Conservation (phyloP, 305 asterid species). For the Petunia hybrid region DNA sequence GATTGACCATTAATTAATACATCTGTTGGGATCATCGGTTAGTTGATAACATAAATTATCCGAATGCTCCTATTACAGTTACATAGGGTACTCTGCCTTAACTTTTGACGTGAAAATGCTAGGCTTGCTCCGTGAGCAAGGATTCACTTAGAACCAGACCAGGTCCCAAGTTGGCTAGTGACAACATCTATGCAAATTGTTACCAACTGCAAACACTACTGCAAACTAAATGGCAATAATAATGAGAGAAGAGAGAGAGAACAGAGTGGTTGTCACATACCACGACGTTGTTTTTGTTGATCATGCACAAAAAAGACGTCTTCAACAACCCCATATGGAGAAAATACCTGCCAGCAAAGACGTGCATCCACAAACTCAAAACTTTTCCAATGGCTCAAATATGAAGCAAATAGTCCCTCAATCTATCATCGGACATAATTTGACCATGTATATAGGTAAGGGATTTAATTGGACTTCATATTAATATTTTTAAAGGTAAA, state of each 20-base stretch:
- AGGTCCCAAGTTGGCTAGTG: too few species aligned
- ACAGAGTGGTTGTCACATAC: slow-evolving; percentile 53
- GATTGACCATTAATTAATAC: too few species aligned
- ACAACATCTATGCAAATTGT: not conserved
- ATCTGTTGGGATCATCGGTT: too few species aligned
- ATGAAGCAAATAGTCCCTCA: not conserved
- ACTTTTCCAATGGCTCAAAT: slow-evolving; percentile 26
- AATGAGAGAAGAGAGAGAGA: slow-evolving; percentile 25
- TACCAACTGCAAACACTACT: slow-evolving; percentile 19
- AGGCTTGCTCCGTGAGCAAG: too few species aligned
- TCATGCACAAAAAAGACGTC: slow-evolving; percentile 70
- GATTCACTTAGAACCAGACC: too few species aligned
- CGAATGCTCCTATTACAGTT: too few species aligned
- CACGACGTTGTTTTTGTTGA: slow-evolving; percentile 79
- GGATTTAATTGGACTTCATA: slow-evolving; percentile 11
- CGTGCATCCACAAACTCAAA: slow-evolving; percentile 38
- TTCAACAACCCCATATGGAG: slow-evolving; percentile 81
- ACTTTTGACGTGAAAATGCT: too few species aligned
- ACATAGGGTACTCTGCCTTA: too few species aligned
- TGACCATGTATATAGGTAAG: slow-evolving; percentile 1
- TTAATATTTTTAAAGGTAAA: not conserved
- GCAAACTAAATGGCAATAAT: slow-evolving; percentile 4
- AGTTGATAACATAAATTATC: too few species aligned
- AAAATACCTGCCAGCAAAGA: slow-evolving; percentile 69
- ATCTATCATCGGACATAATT: slow-evolving; percentile 8